These are phyloP conservation scores for Alternaria brassicae DNA, from an alignment of 2,329 filamentous ascomycete genomes.

Conservation along the genomic window DNA sequence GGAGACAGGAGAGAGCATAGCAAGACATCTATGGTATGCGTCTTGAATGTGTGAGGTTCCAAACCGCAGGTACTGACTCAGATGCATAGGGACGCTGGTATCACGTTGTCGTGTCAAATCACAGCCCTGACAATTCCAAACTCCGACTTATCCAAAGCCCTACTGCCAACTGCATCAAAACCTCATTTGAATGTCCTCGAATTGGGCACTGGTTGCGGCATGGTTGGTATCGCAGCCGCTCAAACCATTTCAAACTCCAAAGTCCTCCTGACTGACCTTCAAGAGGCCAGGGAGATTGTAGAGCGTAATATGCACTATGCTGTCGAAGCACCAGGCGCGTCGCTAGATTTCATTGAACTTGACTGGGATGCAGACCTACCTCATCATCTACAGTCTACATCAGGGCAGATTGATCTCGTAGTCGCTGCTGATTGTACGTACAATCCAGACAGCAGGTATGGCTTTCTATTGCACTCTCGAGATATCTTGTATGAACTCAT, in stretches of 20 bases:
- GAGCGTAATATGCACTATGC: constrained; percentile 61
- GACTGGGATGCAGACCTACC: constrained; percentile 69
- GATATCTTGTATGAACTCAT: not conserved
- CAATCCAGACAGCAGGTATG: constrained; percentile 66
- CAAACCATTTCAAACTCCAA: constrained; percentile 60
- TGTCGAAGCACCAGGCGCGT: constrained; percentile 53
- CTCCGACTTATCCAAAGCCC: constrained; percentile 5
- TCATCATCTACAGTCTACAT: constrained; percentile 1
- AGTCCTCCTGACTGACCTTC: constrained; percentile 69
- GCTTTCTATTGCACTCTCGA: not conserved
- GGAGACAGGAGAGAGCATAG: constrained; percentile 76
- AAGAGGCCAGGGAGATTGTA: constrained; percentile 68
- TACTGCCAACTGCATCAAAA: constrained; percentile 2
- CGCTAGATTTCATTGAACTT: constrained; percentile 59
- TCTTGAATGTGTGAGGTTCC: not conserved
- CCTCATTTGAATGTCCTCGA: constrained; percentile 60
- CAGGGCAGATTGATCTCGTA: constrained; percentile 61
- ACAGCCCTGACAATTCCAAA: constrained; percentile 50
- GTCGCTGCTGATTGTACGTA: constrained; percentile 77
- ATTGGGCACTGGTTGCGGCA: constrained; percentile 72
- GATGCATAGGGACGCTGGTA: constrained; percentile 61
- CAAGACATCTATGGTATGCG: constrained; percentile 70
- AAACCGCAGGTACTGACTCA: not conserved
- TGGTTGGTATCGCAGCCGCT: constrained; percentile 69
- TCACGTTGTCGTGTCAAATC: constrained; percentile 63